phyloP scores from a whole-genome alignment of 768 basidiomycete genomes.

The Russula vinacea region DNA sequence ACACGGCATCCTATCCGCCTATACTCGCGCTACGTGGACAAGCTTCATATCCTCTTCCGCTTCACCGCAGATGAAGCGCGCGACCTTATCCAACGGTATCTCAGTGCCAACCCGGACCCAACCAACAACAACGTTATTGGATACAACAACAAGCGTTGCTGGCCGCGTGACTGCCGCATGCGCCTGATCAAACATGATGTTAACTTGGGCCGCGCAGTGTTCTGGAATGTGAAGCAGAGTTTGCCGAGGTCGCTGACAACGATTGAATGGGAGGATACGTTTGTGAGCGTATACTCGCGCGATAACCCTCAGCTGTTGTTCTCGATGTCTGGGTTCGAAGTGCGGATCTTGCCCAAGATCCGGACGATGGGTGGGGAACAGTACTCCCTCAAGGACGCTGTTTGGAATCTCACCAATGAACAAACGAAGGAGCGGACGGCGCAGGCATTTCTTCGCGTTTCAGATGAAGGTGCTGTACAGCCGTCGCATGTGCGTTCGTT shows the following conservation, averaged over 20 bases:
- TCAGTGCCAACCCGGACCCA: slow-evolving; percentile 96
- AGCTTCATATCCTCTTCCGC: slow-evolving; percentile 93
- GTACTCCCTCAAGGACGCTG: slow-evolving; percentile 93
- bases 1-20: slow-evolving; percentile 96
- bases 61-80: slow-evolving; percentile 97
- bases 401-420: slow-evolving; percentile 97
- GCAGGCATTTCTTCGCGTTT: slow-evolving; percentile 96
- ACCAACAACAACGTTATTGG: slow-evolving; percentile 99
- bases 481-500: not conserved
- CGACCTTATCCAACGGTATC: slow-evolving; percentile 96
- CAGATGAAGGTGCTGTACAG: slow-evolving; percentile 69
- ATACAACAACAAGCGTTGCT: slow-evolving; percentile 98
- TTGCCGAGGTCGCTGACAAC: slow-evolving; percentile 93
- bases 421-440: slow-evolving; percentile 97
- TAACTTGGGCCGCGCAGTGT: slow-evolving; percentile 95
- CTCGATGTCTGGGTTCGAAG: slow-evolving; percentile 99
- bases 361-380: slow-evolving; percentile 94
- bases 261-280: slow-evolving; percentile 99
- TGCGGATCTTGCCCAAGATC: slow-evolving; percentile 95
- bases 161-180: slow-evolving; percentile 99
- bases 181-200: slow-evolving; percentile 99
- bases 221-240: slow-evolving; percentile 99
- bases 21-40: slow-evolving; percentile 95
- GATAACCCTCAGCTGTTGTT: slow-evolving; percentile 97
- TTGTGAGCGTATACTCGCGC: slow-evolving; percentile 94